phyloP scores from a whole-genome alignment of 352 stramenopile genomes.

The Aphanomyces stellatus region DNA sequence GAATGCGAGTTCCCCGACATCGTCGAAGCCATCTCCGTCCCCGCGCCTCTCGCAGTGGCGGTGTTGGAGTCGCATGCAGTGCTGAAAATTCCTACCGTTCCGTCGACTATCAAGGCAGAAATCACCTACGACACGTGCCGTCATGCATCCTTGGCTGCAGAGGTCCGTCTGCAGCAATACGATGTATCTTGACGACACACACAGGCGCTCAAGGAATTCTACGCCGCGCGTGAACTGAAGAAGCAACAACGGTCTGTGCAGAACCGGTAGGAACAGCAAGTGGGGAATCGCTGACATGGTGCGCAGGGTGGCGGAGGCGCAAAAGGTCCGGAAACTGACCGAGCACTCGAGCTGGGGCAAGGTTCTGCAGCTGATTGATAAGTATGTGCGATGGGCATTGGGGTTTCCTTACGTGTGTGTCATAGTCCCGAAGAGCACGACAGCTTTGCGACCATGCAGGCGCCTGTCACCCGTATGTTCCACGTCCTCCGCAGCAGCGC shows the following conservation, averaged over 20 bases:
- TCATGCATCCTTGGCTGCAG: not conserved
- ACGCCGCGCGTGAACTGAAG: not conserved
- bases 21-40: not conserved
- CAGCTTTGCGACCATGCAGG: not conserved
- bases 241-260: not conserved
- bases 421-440: not conserved
- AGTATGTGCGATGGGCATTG: not conserved
- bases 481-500: not conserved
- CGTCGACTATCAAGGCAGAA: too few relatives aligned
- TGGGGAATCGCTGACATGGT: not conserved
- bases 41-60: too few relatives aligned
- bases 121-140: too few relatives aligned
- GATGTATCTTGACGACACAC: too few relatives aligned
- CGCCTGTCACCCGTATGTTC: conserved; percentile 15
- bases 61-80: too few relatives aligned
- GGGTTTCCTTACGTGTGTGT: not conserved
- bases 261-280: not conserved
- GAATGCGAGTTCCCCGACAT: not conserved
- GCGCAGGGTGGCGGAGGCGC: not conserved
- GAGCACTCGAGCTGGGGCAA: conserved; percentile 2
- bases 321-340: not conserved
- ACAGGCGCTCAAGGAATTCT: conserved; percentile 9
- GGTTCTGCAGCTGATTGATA: conserved; percentile 15
- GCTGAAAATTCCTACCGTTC: too few relatives aligned
- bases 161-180: not conserved